Percentiles rank a stretch among this genome's conserved stretches.
Evolutionary conservation across 2,329 filamentous ascomycete species (phyloP).

Genomic region (Verruconis gallopava): DNA sequence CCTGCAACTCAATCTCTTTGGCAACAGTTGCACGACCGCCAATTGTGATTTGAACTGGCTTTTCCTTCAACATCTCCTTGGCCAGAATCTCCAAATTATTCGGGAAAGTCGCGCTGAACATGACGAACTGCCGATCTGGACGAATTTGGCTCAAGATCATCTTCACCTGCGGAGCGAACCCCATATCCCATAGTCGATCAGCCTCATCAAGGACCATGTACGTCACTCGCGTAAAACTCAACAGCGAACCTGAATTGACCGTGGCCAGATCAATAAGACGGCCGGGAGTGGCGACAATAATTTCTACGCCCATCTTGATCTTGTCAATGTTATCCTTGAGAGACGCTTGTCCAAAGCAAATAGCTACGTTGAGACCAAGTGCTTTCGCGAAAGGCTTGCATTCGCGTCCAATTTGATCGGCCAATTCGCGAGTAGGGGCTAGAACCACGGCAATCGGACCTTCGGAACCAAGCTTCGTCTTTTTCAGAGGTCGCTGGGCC

Average conservation of each 20-base stretch:
- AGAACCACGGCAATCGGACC: slow-evolving; percentile 82
- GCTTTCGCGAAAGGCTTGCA: slow-evolving; percentile 89
- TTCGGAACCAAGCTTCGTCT: slow-evolving; percentile 46
- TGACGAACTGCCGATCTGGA: slow-evolving; percentile 81
- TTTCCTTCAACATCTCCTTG: slow-evolving; percentile 70
- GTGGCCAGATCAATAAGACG: slow-evolving; percentile 91
- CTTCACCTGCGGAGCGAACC: slow-evolving; percentile 95
- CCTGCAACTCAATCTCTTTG: slow-evolving; percentile 72
- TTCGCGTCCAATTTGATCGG: slow-evolving; percentile 85
- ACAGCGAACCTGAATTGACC: slow-evolving; percentile 87
- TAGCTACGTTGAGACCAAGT: slow-evolving; percentile 72
- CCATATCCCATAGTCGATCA: slow-evolving; percentile 99
- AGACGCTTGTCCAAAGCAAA: slow-evolving; percentile 86
- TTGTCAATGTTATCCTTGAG: slow-evolving; percentile 98
- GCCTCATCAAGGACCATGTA: slow-evolving; percentile 96
- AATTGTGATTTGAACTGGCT: slow-evolving; percentile 82
- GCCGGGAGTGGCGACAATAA: slow-evolving; percentile 89
- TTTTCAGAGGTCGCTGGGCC: slow-evolving; percentile 68
- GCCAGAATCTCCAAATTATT: slow-evolving; percentile 83
- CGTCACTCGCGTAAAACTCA: slow-evolving; percentile 75
- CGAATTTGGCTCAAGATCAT: slow-evolving; percentile 89
- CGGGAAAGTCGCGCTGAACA: slow-evolving; percentile 95
- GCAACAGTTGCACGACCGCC: slow-evolving; percentile 65
- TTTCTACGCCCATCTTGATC: slow-evolving; percentile 86
- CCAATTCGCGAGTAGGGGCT: slow-evolving; percentile 87